phyloP scores from a whole-genome alignment of 2,329 filamentous ascomycete genomes.

The Cytospora schulzeri region DNA sequence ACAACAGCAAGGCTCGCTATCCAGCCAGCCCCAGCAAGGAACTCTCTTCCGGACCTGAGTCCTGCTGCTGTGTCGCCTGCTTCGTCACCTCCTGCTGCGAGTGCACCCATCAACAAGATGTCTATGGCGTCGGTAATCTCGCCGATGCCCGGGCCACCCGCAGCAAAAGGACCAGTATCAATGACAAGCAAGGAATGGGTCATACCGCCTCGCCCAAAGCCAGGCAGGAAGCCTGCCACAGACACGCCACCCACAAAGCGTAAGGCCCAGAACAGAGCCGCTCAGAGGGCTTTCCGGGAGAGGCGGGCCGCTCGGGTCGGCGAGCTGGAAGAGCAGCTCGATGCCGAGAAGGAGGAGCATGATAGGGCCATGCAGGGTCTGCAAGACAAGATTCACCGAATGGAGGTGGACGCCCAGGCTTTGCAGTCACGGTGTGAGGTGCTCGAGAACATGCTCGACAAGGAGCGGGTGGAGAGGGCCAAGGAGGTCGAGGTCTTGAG shows the following conservation, averaged over 20 bases:
- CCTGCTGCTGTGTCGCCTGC: slow-evolving; percentile 4
- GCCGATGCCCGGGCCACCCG: slow-evolving; percentile 44
- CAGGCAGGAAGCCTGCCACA: slow-evolving; percentile 89
- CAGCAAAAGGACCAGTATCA: slow-evolving; percentile 48
- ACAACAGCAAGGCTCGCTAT: slow-evolving; percentile 15
- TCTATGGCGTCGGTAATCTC: slow-evolving; percentile 52
- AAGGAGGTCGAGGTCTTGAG: slow-evolving; percentile 26
- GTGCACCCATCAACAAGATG: slow-evolving; percentile 43
- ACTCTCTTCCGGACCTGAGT: slow-evolving; percentile 21
- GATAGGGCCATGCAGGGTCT: slow-evolving; percentile 60
- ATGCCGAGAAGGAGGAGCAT: slow-evolving; percentile 59
- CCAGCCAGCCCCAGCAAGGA: slow-evolving; percentile 25
- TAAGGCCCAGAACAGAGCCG: slow-evolving; percentile 91
- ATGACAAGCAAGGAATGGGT: slow-evolving; percentile 86
- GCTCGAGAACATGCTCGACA: slow-evolving; percentile 65
- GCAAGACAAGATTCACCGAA: slow-evolving; percentile 56
- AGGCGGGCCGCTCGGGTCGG: slow-evolving; percentile 82
- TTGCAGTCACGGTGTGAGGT: slow-evolving; percentile 63
- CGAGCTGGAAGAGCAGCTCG: slow-evolving; percentile 69
- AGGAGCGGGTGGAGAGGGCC: slow-evolving; percentile 53
- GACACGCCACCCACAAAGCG: slow-evolving; percentile 92
- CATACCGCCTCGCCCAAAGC: slow-evolving; percentile 81
- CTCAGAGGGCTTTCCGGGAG: slow-evolving; percentile 88
- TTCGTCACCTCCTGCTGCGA: slow-evolving; percentile 12
- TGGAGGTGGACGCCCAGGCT: slow-evolving; percentile 69